These are phyloP conservation scores for Echium plantagineum DNA, from an alignment of 257 asterid genomes.

Conservation along the genomic window DNA sequence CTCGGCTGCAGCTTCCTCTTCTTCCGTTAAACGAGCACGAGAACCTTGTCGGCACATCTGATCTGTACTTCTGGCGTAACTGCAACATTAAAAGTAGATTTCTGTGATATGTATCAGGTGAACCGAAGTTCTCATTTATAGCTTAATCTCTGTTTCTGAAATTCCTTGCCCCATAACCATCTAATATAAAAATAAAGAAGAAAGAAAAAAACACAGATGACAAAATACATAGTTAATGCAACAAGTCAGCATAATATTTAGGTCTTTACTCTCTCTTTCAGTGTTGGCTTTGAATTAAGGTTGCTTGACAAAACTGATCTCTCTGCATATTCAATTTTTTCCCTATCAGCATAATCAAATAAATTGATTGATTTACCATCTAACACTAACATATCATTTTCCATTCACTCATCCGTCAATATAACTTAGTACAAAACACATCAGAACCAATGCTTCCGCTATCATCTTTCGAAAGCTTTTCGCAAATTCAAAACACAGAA, in stretches of 20 bases:
- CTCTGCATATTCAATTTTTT: not conserved
- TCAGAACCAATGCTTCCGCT: too few species aligned
- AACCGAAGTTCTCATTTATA: conserved; percentile 21
- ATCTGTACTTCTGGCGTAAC: conserved; percentile 63
- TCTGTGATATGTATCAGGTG: conserved; percentile 45
- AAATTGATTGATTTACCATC: too few species aligned
- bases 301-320: not conserved
- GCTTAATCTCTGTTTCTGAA: conserved; percentile 14
- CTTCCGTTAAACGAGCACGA: conserved; percentile 73
- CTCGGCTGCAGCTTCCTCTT: conserved; percentile 88
- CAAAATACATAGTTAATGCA: not conserved
- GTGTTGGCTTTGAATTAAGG: not conserved
- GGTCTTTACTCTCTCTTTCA: not conserved
- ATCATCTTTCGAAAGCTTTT: too few species aligned
- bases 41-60: conserved; percentile 95
- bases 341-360: too few species aligned
- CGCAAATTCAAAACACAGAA: too few species aligned
- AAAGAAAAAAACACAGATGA: not conserved
- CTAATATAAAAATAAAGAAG: conserved; percentile 2
- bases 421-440: too few species aligned
- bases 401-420: too few species aligned
- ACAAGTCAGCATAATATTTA: not conserved
- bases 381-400: too few species aligned
- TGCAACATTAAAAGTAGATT: conserved; percentile 65
- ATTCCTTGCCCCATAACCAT: conserved; percentile 11